Evolutionary conservation across 176 grass and related monocot species (phyloP), one percentile per base, ranked within the genome.

Genomic region (Triticum turgidum): DNA sequence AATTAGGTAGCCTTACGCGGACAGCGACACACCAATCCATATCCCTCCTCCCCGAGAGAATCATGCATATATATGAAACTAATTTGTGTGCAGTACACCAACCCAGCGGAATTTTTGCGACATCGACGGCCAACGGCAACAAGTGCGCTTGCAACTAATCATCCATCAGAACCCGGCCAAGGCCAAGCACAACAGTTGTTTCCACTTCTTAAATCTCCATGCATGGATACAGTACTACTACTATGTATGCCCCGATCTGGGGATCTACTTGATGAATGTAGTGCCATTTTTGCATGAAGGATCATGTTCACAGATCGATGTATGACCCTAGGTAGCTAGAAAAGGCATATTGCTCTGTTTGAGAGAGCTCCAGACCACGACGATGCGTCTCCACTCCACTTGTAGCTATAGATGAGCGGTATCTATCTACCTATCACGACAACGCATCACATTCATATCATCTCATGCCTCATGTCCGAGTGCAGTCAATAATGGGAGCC

Each of bases 401-500:
- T 67, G 79, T 51, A 56, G 21, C 13, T 7, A 82, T 58, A 83
- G 63, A 83, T 34, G 62, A 35, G 25, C 34, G 24, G 42, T 30
- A 75, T 75, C 71, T 74, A 18, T 54, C 54, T 75, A 51, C 27
- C 74, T 71, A 14, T 33, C 54, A 37, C 27, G 32, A 35, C 33
- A 79, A 34, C 47, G 18, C 22, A 41, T 80, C 9, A 11, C 44
- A 76, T 65, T 80, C 63, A 20, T 47, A 39, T 65, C 49, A 69
- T 89, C 69, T 73, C 56, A 65, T 33, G 56, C 25, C 69, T 76
- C 73, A 10, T 49, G 52, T 73, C 44, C 25, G 37, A 73, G 54
- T 65, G 84, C 65, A 73, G 54, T 80, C 80, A 90, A 90, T 87
- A 83, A 83, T 87, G 74, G 29, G 32, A 17, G 65, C 54, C 79